Evolutionary conservation across 768 basidiomycete genomes (phyloP).

Genomic region (Collybiopsis luxurians): DNA sequence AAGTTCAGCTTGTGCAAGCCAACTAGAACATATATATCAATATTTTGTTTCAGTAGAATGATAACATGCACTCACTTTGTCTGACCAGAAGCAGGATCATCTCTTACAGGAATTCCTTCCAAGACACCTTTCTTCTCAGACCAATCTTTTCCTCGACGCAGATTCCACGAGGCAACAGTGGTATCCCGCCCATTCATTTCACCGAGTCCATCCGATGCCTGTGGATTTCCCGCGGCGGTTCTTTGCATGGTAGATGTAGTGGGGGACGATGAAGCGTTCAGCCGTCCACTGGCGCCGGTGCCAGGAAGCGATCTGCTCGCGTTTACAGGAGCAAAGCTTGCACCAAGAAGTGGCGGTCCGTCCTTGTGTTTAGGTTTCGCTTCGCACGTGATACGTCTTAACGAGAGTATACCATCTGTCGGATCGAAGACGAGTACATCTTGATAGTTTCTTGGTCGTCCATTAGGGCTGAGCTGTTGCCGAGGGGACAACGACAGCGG

Average conservation of each 20-base stretch:
- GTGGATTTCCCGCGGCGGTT: not conserved
- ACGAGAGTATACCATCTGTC: conserved; percentile 47
- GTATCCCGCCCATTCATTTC: conserved; percentile 37
- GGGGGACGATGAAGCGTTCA: conserved; percentile 32
- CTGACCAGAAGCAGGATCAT: conserved; percentile 14
- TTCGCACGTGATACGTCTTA: conserved; percentile 54
- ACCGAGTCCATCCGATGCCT: conserved; percentile 17
- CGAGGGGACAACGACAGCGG: conserved; percentile 20
- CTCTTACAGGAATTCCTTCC: conserved; percentile 9
- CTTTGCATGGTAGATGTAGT: not conserved
- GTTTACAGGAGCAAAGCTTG: not conserved
- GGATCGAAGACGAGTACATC: conserved; percentile 72
- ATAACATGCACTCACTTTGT: conserved; percentile 30
- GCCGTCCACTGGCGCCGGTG: conserved; percentile 22
- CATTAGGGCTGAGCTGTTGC: conserved; percentile 25
- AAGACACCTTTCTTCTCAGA: conserved; percentile 42
- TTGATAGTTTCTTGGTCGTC: conserved; percentile 48
- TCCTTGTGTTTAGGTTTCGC: conserved; percentile 9
- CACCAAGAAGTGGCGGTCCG: conserved; percentile 3
- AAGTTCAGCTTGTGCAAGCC: conserved; percentile 79
- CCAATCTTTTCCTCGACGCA: conserved; percentile 52
- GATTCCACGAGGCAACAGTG: conserved; percentile 63
- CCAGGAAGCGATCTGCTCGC: conserved; percentile 59
- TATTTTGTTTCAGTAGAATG: not conserved
- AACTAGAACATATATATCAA: conserved; percentile 34